Conservation (phyloP, 805 yeast species). For the Schwanniomyces vanrijiae region DNA sequence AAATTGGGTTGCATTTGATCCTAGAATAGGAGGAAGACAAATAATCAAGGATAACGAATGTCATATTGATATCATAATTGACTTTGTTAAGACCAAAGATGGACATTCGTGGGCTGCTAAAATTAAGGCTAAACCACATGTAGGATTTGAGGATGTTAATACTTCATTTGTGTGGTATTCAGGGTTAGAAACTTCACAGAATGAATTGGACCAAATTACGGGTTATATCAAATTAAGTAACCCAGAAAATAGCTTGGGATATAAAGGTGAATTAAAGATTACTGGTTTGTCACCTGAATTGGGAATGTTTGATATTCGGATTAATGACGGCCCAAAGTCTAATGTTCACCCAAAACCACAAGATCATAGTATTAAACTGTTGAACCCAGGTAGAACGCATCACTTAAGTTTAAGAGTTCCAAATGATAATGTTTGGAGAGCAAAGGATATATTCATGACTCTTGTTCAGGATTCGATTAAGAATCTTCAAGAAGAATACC, state of each 20-base stretch:
- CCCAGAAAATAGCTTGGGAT: constrained; percentile 23
- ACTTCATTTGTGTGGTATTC: constrained; percentile 76
- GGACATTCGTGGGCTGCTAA: constrained; percentile 82
- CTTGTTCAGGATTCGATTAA: constrained; percentile 69
- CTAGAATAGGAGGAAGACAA: constrained; percentile 84
- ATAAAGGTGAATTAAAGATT: constrained; percentile 38
- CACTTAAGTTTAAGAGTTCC: constrained; percentile 73
- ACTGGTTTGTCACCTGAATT: constrained; percentile 58
- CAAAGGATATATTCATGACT: constrained; percentile 70
- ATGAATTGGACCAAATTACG: constrained; percentile 10
- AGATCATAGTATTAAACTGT: constrained; percentile 30
- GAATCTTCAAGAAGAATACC: constrained; percentile 32
- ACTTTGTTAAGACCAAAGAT: constrained; percentile 70
- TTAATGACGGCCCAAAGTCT: constrained; percentile 55
- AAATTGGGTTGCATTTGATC: constrained; percentile 88
- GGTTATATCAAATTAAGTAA: constrained; percentile 28
- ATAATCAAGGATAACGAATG: constrained; percentile 65
- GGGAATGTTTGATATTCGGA: constrained; percentile 59
- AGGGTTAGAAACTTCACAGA: constrained; percentile 62
- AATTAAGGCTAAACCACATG: constrained; percentile 63
- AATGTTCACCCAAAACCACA: constrained; percentile 42
- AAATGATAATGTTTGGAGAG: constrained; percentile 71
- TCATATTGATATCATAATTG: constrained; percentile 62
- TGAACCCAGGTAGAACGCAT: constrained; percentile 62
- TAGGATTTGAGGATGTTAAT: constrained; percentile 46